A percentile compares a stretch with the other conserved stretches of the same genome.
These are phyloP conservation scores for Arctium lappa DNA, from an alignment of 129 eudicot genomes.

Conservation along the genomic window DNA sequence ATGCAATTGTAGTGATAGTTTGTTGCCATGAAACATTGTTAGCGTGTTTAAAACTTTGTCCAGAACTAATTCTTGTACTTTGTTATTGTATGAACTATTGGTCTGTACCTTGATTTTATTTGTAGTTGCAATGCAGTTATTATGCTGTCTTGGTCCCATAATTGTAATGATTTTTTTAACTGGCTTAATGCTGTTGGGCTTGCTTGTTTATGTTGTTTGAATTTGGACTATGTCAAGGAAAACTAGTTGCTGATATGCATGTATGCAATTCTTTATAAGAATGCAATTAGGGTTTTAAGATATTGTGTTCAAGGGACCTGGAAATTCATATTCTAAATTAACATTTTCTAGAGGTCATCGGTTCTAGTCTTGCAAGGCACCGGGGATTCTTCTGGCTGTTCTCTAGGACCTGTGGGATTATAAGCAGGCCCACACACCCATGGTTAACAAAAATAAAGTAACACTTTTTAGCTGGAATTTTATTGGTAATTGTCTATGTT, in stretches of 20 bases:
- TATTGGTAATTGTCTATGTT: too few relatives aligned
- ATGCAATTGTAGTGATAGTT: background rate
- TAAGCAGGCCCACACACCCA: too few relatives aligned
- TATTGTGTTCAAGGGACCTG: background rate
- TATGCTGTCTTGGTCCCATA: background rate
- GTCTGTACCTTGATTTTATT: background rate
- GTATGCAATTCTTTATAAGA: background rate
- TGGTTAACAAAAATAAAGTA: background rate
- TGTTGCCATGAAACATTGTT: background rate
- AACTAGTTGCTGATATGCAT: background rate
- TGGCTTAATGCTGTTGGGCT: background rate
- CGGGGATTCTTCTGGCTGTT: too few relatives aligned
- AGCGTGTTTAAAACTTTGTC: background rate
- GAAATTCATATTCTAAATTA: background rate
- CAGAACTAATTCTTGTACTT: background rate
- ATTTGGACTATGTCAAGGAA: background rate
- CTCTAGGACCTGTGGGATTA: too few relatives aligned
- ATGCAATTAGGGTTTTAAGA: background rate
- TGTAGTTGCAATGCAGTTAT: background rate
- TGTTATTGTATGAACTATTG: background rate
- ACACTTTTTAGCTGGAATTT: background rate
- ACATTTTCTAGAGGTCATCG: background rate
- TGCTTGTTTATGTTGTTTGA: background rate
- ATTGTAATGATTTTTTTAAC: background rate
- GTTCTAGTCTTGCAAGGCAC: too few relatives aligned